Percentiles rank a stretch among this genome's conserved stretches.
Conservation (phyloP, 176 grass and related monocot genomes). For the Avena atlantica region DNA sequence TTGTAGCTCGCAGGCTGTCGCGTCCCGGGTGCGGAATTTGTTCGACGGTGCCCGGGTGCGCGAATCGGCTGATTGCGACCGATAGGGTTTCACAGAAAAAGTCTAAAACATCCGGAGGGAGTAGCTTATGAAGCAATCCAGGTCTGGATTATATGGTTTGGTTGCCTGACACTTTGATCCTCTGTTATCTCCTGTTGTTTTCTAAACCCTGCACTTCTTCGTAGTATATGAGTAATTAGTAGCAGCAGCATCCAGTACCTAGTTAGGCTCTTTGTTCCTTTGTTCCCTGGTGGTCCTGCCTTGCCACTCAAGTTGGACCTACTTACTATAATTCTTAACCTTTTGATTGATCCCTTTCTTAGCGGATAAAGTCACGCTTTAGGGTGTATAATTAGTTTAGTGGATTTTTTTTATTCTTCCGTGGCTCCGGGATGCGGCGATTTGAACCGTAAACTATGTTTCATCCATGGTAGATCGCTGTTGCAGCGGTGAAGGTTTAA, state of each 20-base stretch:
- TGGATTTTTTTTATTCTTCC: conserved; percentile 33
- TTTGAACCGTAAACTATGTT: conserved; percentile 36
- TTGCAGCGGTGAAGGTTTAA: conserved; percentile 21
- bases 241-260: conserved; percentile 50
- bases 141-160: conserved; percentile 31
- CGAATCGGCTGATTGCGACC: conserved; percentile 25
- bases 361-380: conserved; percentile 40
- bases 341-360: conserved; percentile 49
- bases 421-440: conserved; percentile 41
- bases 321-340: conserved; percentile 24
- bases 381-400: conserved; percentile 40
- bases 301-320: conserved; percentile 23
- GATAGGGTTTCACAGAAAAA: conserved; percentile 11
- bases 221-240: conserved; percentile 5
- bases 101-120: no score
- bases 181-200: conserved; percentile 35
- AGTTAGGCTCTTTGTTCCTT: conserved; percentile 37
- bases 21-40: not conserved
- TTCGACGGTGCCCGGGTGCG: conserved; percentile 47
- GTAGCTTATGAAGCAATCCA: conserved; percentile 29
- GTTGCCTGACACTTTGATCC: conserved; percentile 36
- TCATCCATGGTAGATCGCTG: conserved; percentile 17
- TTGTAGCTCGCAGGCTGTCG: conserved; percentile 24
- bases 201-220: not conserved
- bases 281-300: conserved; percentile 27